These are phyloP conservation scores for Solanum paucissectum DNA, from an alignment of 257 asterid genomes.

Conservation along the genomic window DNA sequence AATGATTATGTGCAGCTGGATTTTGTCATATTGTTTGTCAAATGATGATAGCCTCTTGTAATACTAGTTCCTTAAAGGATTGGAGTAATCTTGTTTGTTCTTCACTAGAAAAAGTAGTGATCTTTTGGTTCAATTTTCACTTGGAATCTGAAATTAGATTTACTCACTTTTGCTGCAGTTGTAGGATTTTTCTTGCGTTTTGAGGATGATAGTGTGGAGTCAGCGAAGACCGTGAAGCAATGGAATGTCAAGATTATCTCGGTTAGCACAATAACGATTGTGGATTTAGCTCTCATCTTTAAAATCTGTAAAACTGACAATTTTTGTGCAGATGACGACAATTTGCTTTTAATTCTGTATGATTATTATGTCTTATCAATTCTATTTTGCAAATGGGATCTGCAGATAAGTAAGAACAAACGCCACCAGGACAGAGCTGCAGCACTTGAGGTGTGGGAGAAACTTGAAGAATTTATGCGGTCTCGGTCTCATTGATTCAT, in stretches of 20 bases:
- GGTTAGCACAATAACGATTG: slow-evolving; percentile 30
- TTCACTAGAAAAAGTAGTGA: background rate
- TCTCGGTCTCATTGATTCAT: slow-evolving; percentile 76
- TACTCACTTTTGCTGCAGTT: slow-evolving; percentile 37
- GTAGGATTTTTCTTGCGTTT: slow-evolving; percentile 93
- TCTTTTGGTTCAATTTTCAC: background rate
- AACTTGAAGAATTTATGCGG: slow-evolving; percentile 96
- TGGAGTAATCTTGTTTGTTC: background rate
- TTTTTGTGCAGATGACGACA: background rate
- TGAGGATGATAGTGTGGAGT: slow-evolving; percentile 98
- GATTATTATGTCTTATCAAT: background rate
- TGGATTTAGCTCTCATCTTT: background rate
- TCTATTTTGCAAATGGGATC: background rate
- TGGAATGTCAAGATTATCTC: slow-evolving; percentile 99
- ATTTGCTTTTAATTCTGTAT: background rate
- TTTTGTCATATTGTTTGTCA: background rate
- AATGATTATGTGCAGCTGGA: background rate
- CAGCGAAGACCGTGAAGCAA: slow-evolving; percentile 82
- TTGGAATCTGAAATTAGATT: background rate
- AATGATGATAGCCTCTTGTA: background rate
- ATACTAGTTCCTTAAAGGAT: background rate
- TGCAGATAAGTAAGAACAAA: slow-evolving; percentile 92
- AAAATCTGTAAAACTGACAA: background rate
- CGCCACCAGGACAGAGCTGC: slow-evolving; percentile 98
- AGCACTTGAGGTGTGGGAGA: slow-evolving; percentile 99